Base-by-base conservation (phyloP, 1,139 yeast genomes). In the Diutina mesorugosa region DNA sequence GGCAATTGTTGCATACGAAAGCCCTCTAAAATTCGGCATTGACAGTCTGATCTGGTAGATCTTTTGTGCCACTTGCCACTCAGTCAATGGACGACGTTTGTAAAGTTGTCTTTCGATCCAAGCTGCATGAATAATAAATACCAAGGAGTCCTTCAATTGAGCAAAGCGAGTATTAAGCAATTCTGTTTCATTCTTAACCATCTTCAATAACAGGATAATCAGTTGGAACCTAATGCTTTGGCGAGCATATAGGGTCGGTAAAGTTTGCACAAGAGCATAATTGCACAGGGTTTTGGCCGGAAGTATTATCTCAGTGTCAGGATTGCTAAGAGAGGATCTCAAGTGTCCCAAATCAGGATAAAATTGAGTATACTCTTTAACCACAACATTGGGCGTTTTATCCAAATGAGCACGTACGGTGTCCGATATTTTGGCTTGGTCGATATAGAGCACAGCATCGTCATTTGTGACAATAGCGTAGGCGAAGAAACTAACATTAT, bases 1-100 rank as follows among this genome's bases (percentile, higher is more conserved):
- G 56, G 97, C 87, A 55, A 95, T 93, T 0, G 98, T 90, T 59
- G 87, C 91, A 67, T 93, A 95, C 1, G 97, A 89, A 57, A 89
- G 81, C 0, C 97, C 97, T 61, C 74, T 74, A 63, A 77, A 81
- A 60, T 78, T 70, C 1, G 80, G 77, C 57, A 78, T 66, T 51
- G 67, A 66, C 4, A 68, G 61, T 56, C 85, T 66, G 47, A 77
- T 76, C 14, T 72, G 61, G 56, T 67, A 75, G 2, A 76, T 72
- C 58, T 76, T 76, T 55, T 72, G 69, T 10, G 79, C 76, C 2
- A 78, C 80, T 51, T 76, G 72, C 60, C 72, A 76, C 59, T 77
- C 80, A 41, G 72, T 65, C 12, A 76, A 58, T 5, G 48, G 57
- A 9, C 57, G 58, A 7, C 56, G 56, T 56, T 65, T 65, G 58